Base-by-base conservation (phyloP, 108 stramenopile species). In the Cyclotella sp. region DNA sequence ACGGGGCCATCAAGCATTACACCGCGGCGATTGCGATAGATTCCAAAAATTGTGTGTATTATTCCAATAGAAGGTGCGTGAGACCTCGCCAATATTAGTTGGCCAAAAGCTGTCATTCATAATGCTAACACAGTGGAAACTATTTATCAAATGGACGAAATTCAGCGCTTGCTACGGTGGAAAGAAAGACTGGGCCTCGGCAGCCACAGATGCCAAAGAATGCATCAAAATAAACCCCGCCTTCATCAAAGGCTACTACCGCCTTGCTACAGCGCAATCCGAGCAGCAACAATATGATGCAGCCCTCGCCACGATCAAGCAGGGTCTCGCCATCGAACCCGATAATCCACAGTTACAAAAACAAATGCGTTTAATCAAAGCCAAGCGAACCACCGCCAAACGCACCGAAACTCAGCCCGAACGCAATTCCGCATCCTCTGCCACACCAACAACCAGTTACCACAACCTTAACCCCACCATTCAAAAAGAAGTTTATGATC, bases 171-270 rank as follows among this genome's bases (percentile, higher is more conserved):
- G 89, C 43, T 83, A 97, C 71, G 89, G 82, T n/a, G 89, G 91
- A 15, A 77, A 87, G 43, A 68, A 88, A 65, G 83, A 95, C 16
- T 96, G 91, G 90, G 82, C 63, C 4, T 63, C 75, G 24, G 90
- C 97, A 6, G 84, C 84, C 11, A 67, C 75, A 29, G 97, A 97
- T 78, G 95, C 97, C 62, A 95, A 94, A 72, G 93, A 93, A 76
- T 97, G 97, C 84, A 92, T 97, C 49, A 85, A 90, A 74, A 63
- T 93, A 16, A 70, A 95, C 59, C 97, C 97, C 10, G 41, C 86
- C 52, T 97, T 97, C 77, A 76, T 96, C 71, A 96, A 96, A 70
- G 97, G 94, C 45, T 97, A 96, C 76, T 96, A 97, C 76, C 91
- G 97, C 15, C 86, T 97, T 21, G 93, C 94, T 12, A 84, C 77